A percentile compares a stretch with the other conserved stretches of the same genome.
Evolutionary conservation across 2,329 filamentous ascomycete species (phyloP).

Genomic region (Trichoderma koningii): DNA sequence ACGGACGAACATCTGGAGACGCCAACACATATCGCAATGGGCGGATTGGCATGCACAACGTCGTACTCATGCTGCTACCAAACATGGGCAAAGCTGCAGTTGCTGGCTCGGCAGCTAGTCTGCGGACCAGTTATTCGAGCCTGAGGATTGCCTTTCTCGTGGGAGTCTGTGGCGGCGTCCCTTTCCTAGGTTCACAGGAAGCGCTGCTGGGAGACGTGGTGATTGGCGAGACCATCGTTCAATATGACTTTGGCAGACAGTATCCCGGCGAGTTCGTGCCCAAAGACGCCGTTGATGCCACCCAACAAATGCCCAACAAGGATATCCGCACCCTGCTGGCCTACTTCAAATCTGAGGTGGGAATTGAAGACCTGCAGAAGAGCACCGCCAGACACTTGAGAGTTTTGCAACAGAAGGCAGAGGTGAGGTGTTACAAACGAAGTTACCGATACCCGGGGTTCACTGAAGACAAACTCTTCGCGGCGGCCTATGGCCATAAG

Average conservation of each 20-base stretch:
- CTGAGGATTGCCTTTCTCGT: constrained; percentile 30
- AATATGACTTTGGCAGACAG: constrained; percentile 37
- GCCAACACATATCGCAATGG: constrained; percentile 36
- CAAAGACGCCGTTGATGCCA: constrained; percentile 31
- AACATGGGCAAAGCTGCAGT: constrained; percentile 30
- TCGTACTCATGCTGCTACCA: constrained; percentile 33
- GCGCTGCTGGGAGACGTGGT: constrained; percentile 36
- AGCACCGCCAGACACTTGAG: neutral
- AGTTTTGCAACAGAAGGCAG: constrained; percentile 18
- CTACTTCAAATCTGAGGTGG: constrained; percentile 30
- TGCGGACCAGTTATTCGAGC: constrained; percentile 29
- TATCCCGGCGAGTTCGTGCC: constrained; percentile 31
- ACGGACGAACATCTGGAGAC: constrained; percentile 35
- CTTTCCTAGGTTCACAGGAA: constrained; percentile 23
- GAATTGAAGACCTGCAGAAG: neutral
- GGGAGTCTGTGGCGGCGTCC: constrained; percentile 33
- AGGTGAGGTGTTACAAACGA: neutral
- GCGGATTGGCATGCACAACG: constrained; percentile 30
- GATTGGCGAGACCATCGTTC: constrained; percentile 35
- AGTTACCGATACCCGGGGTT: neutral
- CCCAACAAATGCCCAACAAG: constrained; percentile 28
- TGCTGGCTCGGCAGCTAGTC: constrained; percentile 16
- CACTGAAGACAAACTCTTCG: neutral
- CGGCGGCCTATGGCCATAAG: neutral
- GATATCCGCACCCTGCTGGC: constrained; percentile 33